These are phyloP conservation scores for Thalassiosira livingstoniorum DNA, from an alignment of 352 stramenopile genomes.

Conservation along the genomic window DNA sequence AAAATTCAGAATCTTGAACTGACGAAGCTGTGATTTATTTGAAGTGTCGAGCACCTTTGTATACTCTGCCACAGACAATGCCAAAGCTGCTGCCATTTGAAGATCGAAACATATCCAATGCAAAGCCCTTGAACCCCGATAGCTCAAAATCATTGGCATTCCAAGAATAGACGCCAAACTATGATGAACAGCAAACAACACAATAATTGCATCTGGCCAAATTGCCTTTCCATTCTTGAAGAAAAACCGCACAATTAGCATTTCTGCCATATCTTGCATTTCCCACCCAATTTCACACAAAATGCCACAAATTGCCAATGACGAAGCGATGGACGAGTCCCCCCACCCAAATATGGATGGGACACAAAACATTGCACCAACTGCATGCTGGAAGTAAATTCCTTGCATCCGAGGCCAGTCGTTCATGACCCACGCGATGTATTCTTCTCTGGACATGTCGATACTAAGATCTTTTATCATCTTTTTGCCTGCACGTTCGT, in stretches of 20 bases:
- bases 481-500: conserved; percentile 37
- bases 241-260: conserved; percentile 36
- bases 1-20: conserved; percentile 53
- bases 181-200: conserved; percentile 42
- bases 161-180: conserved; percentile 30
- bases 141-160: conserved; percentile 42
- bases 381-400: conserved; percentile 46
- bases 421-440: conserved; percentile 33
- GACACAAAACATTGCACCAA: conserved; percentile 35
- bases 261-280: conserved; percentile 45
- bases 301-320: conserved; percentile 37
- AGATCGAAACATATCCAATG: conserved; percentile 54
- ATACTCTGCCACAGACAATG: conserved; percentile 24
- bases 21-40: conserved; percentile 28
- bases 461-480: conserved; percentile 28
- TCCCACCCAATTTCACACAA: conserved; percentile 58
- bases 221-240: conserved; percentile 24
- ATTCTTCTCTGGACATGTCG: conserved; percentile 46
- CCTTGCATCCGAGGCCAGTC: conserved; percentile 39
- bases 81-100: conserved; percentile 32
- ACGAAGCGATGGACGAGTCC: conserved; percentile 32
- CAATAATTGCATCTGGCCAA: conserved; percentile 12
- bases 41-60: conserved; percentile 54
- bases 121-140: conserved; percentile 30
- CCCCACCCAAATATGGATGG: conserved; percentile 32